Evolutionary conservation across 805 yeast species (phyloP).

Genomic region (Starmera caribaea): DNA sequence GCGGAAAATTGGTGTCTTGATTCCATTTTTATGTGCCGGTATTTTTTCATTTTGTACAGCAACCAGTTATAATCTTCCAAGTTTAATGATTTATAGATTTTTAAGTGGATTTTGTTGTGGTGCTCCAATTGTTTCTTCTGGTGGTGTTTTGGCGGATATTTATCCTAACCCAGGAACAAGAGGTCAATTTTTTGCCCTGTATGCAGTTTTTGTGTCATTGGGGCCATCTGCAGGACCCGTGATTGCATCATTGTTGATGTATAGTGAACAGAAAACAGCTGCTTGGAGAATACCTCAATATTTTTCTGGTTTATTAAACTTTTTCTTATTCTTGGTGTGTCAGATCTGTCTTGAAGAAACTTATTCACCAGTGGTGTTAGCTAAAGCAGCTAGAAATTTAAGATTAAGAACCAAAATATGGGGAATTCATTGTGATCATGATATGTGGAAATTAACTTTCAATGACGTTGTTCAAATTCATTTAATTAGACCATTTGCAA

Average conservation of each 20-base stretch:
- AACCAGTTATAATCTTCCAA: conserved; percentile 37
- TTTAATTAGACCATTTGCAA: conserved; percentile 10
- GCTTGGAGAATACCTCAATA: conserved; percentile 53
- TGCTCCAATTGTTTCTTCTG: conserved; percentile 49
- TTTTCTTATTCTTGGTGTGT: conserved; percentile 23
- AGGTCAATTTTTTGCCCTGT: conserved; percentile 44
- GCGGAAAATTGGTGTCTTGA: conserved; percentile 32
- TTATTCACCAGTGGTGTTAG: conserved; percentile 6
- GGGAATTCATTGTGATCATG: conserved; percentile 9
- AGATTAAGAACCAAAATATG: conserved; percentile 1
- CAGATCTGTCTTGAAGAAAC: conserved; percentile 24
- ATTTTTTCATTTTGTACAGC: conserved; percentile 43
- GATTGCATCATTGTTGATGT: conserved; percentile 37
- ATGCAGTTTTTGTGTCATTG: conserved; percentile 34
- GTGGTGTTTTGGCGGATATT: conserved; percentile 45
- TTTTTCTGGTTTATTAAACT: conserved; percentile 34
- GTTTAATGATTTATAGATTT: conserved; percentile 44
- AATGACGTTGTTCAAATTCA: conserved; percentile 9
- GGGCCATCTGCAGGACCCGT: conserved; percentile 38
- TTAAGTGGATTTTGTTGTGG: conserved; percentile 52
- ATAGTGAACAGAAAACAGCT: conserved; percentile 27
- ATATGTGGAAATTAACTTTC: conserved; percentile 9
- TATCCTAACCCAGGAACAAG: conserved; percentile 35
- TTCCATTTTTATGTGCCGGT: conserved; percentile 29
- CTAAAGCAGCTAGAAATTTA: conserved; percentile 6